Percentiles rank a stretch among this genome's conserved stretches.
phyloP scores from a whole-genome alignment of 2,329 filamentous ascomycete species.

The Harringtonia lauricola region DNA sequence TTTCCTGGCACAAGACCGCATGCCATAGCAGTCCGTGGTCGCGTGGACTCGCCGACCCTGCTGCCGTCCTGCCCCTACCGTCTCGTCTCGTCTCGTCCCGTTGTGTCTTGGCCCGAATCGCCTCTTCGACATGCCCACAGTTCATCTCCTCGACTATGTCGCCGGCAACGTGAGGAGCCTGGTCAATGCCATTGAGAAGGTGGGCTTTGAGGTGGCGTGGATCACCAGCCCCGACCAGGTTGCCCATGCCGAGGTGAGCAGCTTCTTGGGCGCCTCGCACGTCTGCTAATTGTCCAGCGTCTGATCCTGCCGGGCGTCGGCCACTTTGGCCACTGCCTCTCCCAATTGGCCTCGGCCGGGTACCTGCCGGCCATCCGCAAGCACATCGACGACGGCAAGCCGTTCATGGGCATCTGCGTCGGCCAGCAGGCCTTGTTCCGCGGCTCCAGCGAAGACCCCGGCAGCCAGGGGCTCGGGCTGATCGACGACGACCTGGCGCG shows the following conservation, averaged over 20 bases:
- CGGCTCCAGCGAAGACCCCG: slow-evolving; percentile 67
- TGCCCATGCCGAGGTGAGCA: slow-evolving; percentile 66
- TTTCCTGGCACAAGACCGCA: no score
- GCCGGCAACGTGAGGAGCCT: slow-evolving; percentile 93
- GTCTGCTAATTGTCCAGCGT: slow-evolving; percentile 44
- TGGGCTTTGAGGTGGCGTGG: slow-evolving; percentile 91
- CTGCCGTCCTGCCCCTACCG: no score
- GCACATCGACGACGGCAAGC: slow-evolving; percentile 84
- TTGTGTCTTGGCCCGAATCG: no score
- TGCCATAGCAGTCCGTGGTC: background rate
- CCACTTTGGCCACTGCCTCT: slow-evolving; percentile 93
- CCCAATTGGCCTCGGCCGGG: slow-evolving; percentile 68
- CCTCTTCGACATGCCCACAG: slow-evolving; percentile 44
- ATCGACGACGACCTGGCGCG: slow-evolving; percentile 61
- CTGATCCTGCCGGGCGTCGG: slow-evolving; percentile 93
- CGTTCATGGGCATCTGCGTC: slow-evolving; percentile 97
- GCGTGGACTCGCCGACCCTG: background rate
- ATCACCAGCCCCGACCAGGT: slow-evolving; percentile 77
- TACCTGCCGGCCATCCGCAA: slow-evolving; percentile 73
- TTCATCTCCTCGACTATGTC: slow-evolving; percentile 78
- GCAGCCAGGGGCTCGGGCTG: slow-evolving; percentile 62
- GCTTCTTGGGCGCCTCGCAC: background rate
- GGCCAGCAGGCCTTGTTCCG: slow-evolving; percentile 85
- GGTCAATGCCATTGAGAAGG: slow-evolving; percentile 94
- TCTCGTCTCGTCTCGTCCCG: no score